Evolutionary conservation across 2,329 filamentous ascomycete species (phyloP), one percentile per base, ranked within the genome.

Genomic region (Beauveria scarabaeidicola): DNA sequence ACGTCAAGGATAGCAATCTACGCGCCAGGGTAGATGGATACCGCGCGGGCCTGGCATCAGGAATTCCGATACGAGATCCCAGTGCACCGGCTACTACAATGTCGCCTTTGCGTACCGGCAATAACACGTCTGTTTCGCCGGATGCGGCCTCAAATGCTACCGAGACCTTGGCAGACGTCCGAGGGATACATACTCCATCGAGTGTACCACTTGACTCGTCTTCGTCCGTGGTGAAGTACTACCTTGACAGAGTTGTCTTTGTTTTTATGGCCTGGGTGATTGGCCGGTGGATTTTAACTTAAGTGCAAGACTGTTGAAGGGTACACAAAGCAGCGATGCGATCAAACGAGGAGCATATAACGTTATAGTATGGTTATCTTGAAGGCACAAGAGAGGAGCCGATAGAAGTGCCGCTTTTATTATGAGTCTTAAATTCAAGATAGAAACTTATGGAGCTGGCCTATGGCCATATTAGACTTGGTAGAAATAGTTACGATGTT

Each of bases 301-400:
- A 9, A 43, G 32, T 10, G 36, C 19, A 38, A 15, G 2, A 5
- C 2, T 27, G 19, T 17, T 17, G 29, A 11, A 11, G 2, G 25
- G 11, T 36, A 9, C 5, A 15, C n/a, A 52, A n/a, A 13, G 23
- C 19, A 10, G 23, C 17, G 17, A 15, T 32, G 17, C 38, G 47
- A 36, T 17, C 2, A 3, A 17, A 23, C 11, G 3, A 11, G 21
- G 15, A 52, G 27, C 36, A 58, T 58, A 15, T 58, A 10, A 40
- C 23, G 57, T 59, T 59, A 59, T 59, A 59, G 23, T 59, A 59
- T 59, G 57, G 57, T 59, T 59, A 53, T 59, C 41, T 59, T 43
- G 57, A 59, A 40, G 57, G 50, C 50, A 59, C 50, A 38, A 11
- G 29, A 13, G 29, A 47, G 13, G 5, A n/a, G 21, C 15, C 7